Conservation (phyloP, 257 asterid species). For the Avicennia marina region DNA sequence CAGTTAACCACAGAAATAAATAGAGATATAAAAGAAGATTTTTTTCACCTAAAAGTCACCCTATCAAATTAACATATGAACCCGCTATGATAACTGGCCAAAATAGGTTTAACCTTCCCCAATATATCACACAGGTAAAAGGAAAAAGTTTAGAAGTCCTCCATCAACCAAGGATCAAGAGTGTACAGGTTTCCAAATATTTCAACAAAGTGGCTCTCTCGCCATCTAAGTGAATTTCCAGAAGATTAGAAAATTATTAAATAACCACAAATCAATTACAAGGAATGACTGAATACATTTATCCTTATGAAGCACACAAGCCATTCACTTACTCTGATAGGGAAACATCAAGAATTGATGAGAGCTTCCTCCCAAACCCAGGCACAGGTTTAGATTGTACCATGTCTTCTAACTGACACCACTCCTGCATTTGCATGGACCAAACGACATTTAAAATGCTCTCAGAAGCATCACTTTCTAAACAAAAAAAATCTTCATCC, state of each 20-base stretch:
- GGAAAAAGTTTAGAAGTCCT: not conserved
- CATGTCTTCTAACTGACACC: constrained; percentile 71
- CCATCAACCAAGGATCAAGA: not conserved
- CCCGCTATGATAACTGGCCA: too few species aligned
- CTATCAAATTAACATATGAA: too few species aligned
- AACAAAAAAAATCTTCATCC: constrained; percentile 2
- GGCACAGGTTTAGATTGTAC: constrained; percentile 69
- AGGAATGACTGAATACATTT: too few species aligned
- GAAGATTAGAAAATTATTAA: too few species aligned
- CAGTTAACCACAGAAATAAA: not conserved
- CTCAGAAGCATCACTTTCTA: constrained; percentile 1
- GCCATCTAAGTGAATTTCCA: too few species aligned
- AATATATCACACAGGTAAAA: too few species aligned
- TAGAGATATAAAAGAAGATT: too few species aligned
- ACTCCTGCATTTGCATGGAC: constrained; percentile 43
- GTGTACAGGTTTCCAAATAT: not conserved
- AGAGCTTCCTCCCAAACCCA: constrained; percentile 82
- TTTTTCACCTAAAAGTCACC: not conserved
- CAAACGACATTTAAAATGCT: not conserved
- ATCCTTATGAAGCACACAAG: too few species aligned
- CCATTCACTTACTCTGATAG: constrained; percentile 61
- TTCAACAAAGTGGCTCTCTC: not conserved
- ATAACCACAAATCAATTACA: too few species aligned
- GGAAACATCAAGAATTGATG: constrained; percentile 56
- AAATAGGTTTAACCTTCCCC: too few species aligned